Base-by-base conservation (phyloP, 2,329 filamentous ascomycete genomes). In the Hansfordia pulvinata region DNA sequence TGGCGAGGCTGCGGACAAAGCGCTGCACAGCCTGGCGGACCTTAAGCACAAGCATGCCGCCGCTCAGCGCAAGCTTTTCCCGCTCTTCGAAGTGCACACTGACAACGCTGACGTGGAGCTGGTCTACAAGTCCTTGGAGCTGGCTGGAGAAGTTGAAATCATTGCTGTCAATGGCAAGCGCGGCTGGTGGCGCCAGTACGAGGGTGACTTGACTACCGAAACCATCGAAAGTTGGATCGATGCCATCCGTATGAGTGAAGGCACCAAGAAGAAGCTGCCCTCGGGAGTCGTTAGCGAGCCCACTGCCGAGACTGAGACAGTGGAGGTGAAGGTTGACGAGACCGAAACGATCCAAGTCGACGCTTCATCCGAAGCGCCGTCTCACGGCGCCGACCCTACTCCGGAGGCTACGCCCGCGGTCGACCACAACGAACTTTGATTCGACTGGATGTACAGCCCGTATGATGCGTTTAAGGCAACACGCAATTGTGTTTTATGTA, bases 141-240 rank as follows among this genome's bases (percentile, higher is more conserved):
- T 94, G 13, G 50, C 53, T 1, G 57, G 59, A 2, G 57, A 70
- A 6, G 58, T 84, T 10, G 75, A 86, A 44, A 54, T 96, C 23
- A 61, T 96, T 29, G 85, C 85, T 10, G 51, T 93, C 32, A 94
- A 94, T 50, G 79, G 71, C 17, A 84, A 86, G 43, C 74, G 85
- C 28, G 67, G 69, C 21, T 98, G 90, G 90, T 92, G 76, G 70
- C 77, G 79, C 42, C 69, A 67, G 31, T 90, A 82, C 49, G 56
- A 69, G 25, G 71, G 66, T 3, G 57, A 67, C 22, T 74, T 73
- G 23, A 69, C 67, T 29, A 46, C 62, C 14, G 60, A 67, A 28
- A 68, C 64, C 15, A 58, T 98, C 17, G 83, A 93, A 56, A 58
- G 60, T 34, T 98, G 88, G 84, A 71, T 98, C 32, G 90, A 98